Conservation (phyloP, 2,329 filamentous ascomycete genomes). For the Aspergillus fijiensis region DNA sequence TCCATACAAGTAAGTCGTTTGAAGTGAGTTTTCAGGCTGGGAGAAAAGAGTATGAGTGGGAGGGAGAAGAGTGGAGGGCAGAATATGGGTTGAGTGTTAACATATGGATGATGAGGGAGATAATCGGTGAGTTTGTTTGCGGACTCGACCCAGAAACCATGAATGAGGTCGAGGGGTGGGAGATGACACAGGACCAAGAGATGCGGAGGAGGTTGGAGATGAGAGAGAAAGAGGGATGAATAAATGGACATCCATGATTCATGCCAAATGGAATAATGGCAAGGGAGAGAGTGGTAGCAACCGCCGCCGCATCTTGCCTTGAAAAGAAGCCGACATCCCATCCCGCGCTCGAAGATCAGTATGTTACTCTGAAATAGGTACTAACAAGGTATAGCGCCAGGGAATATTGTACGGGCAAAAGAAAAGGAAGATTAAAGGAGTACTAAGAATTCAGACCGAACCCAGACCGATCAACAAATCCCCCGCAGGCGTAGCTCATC, state of each 20-base stretch:
- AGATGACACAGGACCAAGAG: background rate
- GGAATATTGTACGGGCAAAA: constrained; percentile 19
- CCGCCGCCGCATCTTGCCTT: background rate
- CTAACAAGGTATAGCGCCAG: constrained; percentile 11
- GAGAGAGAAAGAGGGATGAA: background rate
- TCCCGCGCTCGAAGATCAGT: constrained; percentile 5
- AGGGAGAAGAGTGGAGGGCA: background rate
- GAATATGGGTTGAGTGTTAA: background rate
- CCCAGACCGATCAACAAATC: constrained; percentile 19
- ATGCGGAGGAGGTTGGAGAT: background rate
- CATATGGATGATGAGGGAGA: background rate
- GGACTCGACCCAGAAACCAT: background rate
- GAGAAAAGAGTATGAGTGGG: too few relatives aligned
- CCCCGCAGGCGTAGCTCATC: constrained; percentile 24
- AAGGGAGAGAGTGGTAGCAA: background rate
- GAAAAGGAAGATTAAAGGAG: constrained; percentile 20
- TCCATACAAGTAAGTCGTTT: too few relatives aligned
- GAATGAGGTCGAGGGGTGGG: background rate
- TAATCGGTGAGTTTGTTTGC: background rate
- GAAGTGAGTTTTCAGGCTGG: too few relatives aligned
- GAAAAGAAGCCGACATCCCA: background rate
- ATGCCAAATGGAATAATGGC: background rate
- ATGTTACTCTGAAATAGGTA: constrained; percentile 17
- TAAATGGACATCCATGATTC: background rate
- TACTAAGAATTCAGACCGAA: constrained; percentile 21